Evolutionary conservation across 495 filamentous ascomycete genomes (phyloP).

Genomic region (Penicillium macrosclerotiorum): DNA sequence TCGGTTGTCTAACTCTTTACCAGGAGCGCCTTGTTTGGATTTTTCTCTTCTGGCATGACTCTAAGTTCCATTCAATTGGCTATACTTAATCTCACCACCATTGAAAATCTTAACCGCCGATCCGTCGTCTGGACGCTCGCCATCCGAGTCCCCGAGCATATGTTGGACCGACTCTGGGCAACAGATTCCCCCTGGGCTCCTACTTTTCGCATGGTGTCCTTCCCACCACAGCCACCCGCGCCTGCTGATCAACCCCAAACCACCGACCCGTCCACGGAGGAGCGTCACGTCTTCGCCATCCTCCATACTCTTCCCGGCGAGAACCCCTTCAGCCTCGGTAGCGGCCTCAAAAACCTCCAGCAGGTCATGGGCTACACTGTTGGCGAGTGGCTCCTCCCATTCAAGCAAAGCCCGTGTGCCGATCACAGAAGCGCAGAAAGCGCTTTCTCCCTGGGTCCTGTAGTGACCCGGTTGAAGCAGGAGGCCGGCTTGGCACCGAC

Average conservation of each 20-base stretch:
- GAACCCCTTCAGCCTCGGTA: constrained; percentile 76
- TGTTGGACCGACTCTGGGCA: constrained; percentile 36
- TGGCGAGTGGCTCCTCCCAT: constrained; percentile 71
- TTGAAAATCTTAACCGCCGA: constrained; percentile 68
- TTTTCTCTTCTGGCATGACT: constrained; percentile 76
- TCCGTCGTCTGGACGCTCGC: constrained; percentile 70
- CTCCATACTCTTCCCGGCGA: constrained; percentile 69
- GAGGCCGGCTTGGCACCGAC: constrained; percentile 43
- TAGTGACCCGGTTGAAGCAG: constrained; percentile 47
- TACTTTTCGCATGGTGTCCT: constrained; percentile 48
- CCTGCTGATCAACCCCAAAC: constrained; percentile 12
- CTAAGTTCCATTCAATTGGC: constrained; percentile 66
- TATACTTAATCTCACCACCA: constrained; percentile 70
- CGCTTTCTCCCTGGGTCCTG: constrained; percentile 48
- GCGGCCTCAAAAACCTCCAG: constrained; percentile 61
- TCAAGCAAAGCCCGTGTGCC: constrained; percentile 63
- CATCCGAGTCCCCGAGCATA: constrained; percentile 61
- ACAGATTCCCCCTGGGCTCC: constrained; percentile 37
- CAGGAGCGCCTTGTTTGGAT: constrained; percentile 64
- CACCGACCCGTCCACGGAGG: constrained; percentile 9
- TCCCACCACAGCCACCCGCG: constrained; percentile 29
- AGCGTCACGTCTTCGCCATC: constrained; percentile 69
- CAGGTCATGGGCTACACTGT: constrained; percentile 70
- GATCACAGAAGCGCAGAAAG: constrained; percentile 47
- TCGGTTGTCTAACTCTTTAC: constrained; percentile 12